Evolutionary conservation across 2,329 filamentous ascomycete genomes (phyloP).

Genomic region (Mollisia scopiformis): DNA sequence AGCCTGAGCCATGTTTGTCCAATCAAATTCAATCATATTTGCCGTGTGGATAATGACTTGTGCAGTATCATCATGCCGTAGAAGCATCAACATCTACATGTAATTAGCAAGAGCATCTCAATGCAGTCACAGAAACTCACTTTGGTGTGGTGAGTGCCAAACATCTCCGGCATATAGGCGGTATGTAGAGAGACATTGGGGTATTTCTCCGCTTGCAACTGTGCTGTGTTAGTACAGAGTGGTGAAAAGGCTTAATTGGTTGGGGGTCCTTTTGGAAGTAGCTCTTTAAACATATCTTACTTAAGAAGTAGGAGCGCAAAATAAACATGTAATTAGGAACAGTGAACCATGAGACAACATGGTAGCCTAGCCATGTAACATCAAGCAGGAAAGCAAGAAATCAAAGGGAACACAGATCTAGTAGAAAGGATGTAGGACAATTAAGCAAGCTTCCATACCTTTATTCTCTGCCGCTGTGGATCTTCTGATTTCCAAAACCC

Average conservation of each 20-base stretch:
- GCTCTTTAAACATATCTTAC: too few relatives aligned
- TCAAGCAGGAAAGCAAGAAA: too few relatives aligned
- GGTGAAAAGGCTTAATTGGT: not conserved
- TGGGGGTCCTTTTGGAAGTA: too few relatives aligned
- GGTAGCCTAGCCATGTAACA: too few relatives aligned
- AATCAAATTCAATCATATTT: slow-evolving; percentile 88
- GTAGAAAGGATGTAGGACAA: not conserved
- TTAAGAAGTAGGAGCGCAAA: not conserved
- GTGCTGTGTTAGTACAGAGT: slow-evolving; percentile 35
- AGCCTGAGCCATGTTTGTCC: slow-evolving; percentile 85
- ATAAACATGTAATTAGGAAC: too few relatives aligned
- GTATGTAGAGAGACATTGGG: slow-evolving; percentile 71
- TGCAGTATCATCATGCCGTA: slow-evolving; percentile 75
- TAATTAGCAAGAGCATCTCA: slow-evolving; percentile 2
- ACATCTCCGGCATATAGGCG: slow-evolving; percentile 81
- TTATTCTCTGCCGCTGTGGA: slow-evolving; percentile 45
- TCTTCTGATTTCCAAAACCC: slow-evolving; percentile 70
- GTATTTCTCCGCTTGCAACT: slow-evolving; percentile 65
- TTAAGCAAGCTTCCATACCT: slow-evolving; percentile 48
- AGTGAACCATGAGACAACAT: too few relatives aligned
- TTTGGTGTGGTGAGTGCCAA: slow-evolving; percentile 75
- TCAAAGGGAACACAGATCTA: too few relatives aligned
- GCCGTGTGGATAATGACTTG: slow-evolving; percentile 87
- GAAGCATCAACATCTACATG: slow-evolving; percentile 79
- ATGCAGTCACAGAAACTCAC: slow-evolving; percentile 9